phyloP scores from a whole-genome alignment of 225 moss, liverwort and hornwort genomes.

The Pleurozium schreberi region DNA sequence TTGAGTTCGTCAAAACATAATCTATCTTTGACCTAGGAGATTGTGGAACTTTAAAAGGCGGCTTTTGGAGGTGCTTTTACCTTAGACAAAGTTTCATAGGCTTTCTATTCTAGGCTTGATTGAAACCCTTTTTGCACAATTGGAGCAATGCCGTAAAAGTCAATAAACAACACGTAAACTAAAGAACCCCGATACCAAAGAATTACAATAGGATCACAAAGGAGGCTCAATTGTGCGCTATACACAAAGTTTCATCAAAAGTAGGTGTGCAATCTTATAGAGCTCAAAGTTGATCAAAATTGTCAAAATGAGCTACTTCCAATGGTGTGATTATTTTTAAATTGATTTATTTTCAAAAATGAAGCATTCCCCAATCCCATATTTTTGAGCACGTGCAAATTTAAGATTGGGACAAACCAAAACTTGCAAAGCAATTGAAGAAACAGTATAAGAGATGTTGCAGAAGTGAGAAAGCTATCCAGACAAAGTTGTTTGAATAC shows the following conservation, averaged over 20 bases:
- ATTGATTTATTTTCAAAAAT: not conserved
- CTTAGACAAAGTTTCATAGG: not conserved
- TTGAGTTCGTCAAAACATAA: not conserved
- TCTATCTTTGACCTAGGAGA: not conserved
- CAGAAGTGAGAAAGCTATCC: not conserved
- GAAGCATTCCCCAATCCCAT: too few species aligned
- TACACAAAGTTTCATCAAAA: not conserved
- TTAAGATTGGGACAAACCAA: not conserved
- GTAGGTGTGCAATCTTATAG: too few species aligned
- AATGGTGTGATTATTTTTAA: not conserved
- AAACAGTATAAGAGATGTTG: not conserved
- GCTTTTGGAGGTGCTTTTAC: not conserved
- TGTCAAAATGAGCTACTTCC: not conserved
- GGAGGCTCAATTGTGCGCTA: not conserved
- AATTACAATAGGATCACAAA: not conserved
- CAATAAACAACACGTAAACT: not conserved
- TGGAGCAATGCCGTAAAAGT: not conserved
- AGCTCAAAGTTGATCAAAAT: not conserved
- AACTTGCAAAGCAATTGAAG: not conserved
- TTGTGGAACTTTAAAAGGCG: not conserved
- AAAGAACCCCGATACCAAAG: not conserved
- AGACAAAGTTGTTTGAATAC: not conserved
- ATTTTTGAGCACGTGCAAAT: too few species aligned
- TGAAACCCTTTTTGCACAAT: not conserved
- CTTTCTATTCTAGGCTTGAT: not conserved